These are phyloP conservation scores for Microbotryomycetes sp. DNA, from an alignment of 1,284 basidiomycete species.

Conservation along the genomic window DNA sequence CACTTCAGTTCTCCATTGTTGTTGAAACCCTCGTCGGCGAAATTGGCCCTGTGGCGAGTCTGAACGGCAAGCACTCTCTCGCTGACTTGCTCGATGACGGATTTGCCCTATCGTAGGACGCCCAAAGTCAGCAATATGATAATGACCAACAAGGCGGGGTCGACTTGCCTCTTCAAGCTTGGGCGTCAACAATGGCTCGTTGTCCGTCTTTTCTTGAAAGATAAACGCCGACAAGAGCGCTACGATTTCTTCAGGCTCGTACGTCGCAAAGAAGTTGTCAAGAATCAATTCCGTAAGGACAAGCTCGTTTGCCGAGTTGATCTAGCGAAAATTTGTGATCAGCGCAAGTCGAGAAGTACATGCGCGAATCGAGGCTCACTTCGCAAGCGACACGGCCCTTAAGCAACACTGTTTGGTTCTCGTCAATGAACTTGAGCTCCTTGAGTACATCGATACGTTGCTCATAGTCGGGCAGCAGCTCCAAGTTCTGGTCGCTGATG, in stretches of 20 bases:
- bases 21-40: constrained; percentile 67
- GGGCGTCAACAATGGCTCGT: constrained; percentile 68
- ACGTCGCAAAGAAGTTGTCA: constrained; percentile 83
- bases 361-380: constrained; percentile 45
- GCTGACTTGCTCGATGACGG: constrained; percentile 70
- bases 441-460: constrained; percentile 86
- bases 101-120: constrained; percentile 52
- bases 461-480: constrained; percentile 94
- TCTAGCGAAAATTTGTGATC: constrained; percentile 47
- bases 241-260: constrained; percentile 93
- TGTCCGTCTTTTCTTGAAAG: constrained; percentile 93
- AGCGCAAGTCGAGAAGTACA: not conserved
- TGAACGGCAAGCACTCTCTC: constrained; percentile 75
- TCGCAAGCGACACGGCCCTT: constrained; percentile 98
- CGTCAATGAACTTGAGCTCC: constrained; percentile 84
- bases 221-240: constrained; percentile 93
- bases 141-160: not conserved
- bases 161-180: constrained; percentile 57
- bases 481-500: constrained; percentile 92
- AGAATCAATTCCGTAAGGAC: constrained; percentile 94
- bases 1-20: constrained; percentile 61
- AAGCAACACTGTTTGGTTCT: constrained; percentile 84
- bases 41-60: constrained; percentile 57
- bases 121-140: not conserved
- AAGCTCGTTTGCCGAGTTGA: constrained; percentile 94